phyloP scores from a whole-genome alignment of 495 filamentous ascomycete genomes.

The Durotheca rogersii region DNA sequence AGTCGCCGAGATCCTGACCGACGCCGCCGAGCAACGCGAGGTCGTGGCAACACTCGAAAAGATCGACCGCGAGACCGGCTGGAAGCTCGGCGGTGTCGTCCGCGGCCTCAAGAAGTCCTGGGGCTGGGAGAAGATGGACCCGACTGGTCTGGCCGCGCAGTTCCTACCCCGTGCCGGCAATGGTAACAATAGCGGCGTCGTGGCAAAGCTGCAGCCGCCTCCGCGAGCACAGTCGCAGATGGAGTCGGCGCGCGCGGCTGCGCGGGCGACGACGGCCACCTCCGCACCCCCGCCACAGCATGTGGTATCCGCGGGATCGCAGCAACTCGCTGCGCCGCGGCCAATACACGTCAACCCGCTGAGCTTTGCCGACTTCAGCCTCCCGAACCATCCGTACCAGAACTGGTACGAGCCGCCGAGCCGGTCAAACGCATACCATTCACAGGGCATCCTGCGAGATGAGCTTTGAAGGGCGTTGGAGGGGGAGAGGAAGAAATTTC shows the following conservation, averaged over 20 bases:
- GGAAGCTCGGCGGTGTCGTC: constrained; percentile 68
- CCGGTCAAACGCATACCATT: constrained; percentile 30
- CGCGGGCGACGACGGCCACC: constrained; percentile 28
- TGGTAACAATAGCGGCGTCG: constrained; percentile 4
- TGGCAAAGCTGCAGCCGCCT: constrained; percentile 31
- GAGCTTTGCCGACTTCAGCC: constrained; percentile 67
- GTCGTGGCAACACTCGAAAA: constrained; percentile 73
- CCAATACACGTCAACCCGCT: constrained; percentile 62
- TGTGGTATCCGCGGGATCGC: constrained; percentile 30
- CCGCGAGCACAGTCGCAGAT: constrained; percentile 28
- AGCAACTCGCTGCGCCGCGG: constrained; percentile 33
- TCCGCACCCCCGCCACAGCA: constrained; percentile 29
- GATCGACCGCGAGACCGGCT: constrained; percentile 75
- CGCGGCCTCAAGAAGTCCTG: constrained; percentile 71
- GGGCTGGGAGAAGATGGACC: constrained; percentile 64
- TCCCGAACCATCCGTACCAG: constrained; percentile 75
- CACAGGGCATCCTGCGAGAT: constrained; percentile 27
- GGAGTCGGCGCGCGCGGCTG: constrained; percentile 17
- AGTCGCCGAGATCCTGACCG: constrained; percentile 71
- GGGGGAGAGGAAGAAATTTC: background rate
- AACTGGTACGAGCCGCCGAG: constrained; percentile 58
- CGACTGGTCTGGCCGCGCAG: constrained; percentile 23
- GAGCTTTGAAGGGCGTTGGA: too few relatives aligned
- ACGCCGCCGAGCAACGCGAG: constrained; percentile 75
- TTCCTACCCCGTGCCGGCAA: constrained; percentile 15